Percentiles rank a stretch among this genome's conserved stretches.
Conservation (phyloP, 179 eudicot species). For the Dionaea muscipula region DNA sequence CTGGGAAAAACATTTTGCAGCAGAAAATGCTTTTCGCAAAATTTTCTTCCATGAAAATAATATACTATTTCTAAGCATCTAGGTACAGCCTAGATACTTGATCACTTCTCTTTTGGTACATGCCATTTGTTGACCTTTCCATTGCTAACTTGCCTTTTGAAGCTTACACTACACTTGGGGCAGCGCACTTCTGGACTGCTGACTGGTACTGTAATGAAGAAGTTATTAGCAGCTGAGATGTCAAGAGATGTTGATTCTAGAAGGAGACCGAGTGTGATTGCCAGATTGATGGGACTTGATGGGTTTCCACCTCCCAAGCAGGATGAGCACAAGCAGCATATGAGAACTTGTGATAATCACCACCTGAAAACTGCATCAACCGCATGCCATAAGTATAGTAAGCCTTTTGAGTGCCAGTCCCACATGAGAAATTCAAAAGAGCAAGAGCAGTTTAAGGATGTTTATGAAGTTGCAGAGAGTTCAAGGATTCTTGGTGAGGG, state of each 20-base stretch:
- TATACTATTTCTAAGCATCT: too few relatives aligned
- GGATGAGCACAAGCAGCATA: slow-evolving; percentile 18
- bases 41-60: too few relatives aligned
- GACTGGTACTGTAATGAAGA: slow-evolving; percentile 51
- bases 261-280: slow-evolving; percentile 26
- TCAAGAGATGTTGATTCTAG: slow-evolving; percentile 23
- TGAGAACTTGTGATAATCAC: slow-evolving; percentile 14
- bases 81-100: not conserved
- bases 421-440: slow-evolving; percentile 16
- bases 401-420: slow-evolving; percentile 12
- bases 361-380: slow-evolving; percentile 12
- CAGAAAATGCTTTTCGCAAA: too few relatives aligned
- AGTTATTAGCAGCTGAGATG: slow-evolving; percentile 35
- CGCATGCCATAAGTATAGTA: slow-evolving; percentile 14
- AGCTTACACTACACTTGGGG: slow-evolving; percentile 30
- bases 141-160: slow-evolving; percentile 11
- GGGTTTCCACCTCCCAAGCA: slow-evolving; percentile 24
- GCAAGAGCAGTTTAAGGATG: slow-evolving; percentile 34
- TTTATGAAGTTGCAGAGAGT: slow-evolving; percentile 54
- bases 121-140: slow-evolving; percentile 1
- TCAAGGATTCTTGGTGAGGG: slow-evolving; percentile 24
- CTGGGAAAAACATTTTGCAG: too few relatives aligned
- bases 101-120: not conserved
- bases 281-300: slow-evolving; percentile 45
- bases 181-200: slow-evolving; percentile 20